phyloP scores from a whole-genome alignment of 768 basidiomycete species.

The Boletus pseudopeckii region DNA sequence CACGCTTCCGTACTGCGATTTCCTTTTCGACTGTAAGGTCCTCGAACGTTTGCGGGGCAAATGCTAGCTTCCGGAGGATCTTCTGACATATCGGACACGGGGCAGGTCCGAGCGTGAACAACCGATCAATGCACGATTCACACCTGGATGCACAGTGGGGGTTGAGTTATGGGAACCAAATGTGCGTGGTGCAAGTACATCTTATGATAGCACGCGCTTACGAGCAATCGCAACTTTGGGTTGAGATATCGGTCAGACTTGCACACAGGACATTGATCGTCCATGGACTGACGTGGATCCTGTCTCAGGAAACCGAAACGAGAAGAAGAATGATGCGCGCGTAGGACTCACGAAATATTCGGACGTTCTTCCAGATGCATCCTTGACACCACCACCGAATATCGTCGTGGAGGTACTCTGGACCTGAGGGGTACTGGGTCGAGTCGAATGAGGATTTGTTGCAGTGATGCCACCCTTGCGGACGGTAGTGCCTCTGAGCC shows the following conservation, averaged over 20 bases:
- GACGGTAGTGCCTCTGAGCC: slow-evolving; percentile 74
- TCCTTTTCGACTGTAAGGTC: slow-evolving; percentile 93
- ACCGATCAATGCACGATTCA: slow-evolving; percentile 95
- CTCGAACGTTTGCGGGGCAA: slow-evolving; percentile 92
- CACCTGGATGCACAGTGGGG: slow-evolving; percentile 60
- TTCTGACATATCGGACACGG: slow-evolving; percentile 93
- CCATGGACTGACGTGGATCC: slow-evolving; percentile 57
- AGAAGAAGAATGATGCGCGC: not conserved
- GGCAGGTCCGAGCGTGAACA: slow-evolving; percentile 94
- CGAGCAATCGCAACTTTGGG: slow-evolving; percentile 87
- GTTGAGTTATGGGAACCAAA: slow-evolving; percentile 8
- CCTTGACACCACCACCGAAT: slow-evolving; percentile 83
- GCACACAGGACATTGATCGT: slow-evolving; percentile 96
- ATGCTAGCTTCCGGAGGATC: slow-evolving; percentile 87
- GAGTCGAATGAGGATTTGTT: slow-evolving; percentile 43
- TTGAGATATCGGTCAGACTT: slow-evolving; percentile 95
- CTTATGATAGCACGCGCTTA: slow-evolving; percentile 98
- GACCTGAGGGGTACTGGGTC: slow-evolving; percentile 63
- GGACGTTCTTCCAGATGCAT: slow-evolving; percentile 75
- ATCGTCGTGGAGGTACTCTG: slow-evolving; percentile 71
- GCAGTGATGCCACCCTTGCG: slow-evolving; percentile 56
- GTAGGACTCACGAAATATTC: slow-evolving; percentile 68
- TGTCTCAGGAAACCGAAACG: slow-evolving; percentile 10
- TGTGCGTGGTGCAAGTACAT: slow-evolving; percentile 53
- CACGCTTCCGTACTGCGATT: slow-evolving; percentile 80